phyloP scores from a whole-genome alignment of 2,329 filamentous ascomycete species.

The Colletotrichum sp. region DNA sequence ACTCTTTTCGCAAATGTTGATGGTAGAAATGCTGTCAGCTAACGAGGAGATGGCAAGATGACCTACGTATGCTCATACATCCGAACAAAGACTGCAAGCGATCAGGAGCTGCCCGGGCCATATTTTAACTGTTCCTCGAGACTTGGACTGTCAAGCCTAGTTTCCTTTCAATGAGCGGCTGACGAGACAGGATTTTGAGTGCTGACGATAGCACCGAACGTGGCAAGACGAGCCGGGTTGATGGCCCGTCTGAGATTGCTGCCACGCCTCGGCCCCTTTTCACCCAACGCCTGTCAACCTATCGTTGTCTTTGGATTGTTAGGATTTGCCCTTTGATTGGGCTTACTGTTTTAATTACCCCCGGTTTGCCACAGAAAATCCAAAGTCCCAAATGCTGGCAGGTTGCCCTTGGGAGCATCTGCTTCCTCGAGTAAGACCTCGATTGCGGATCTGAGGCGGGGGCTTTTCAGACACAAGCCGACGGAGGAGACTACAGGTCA shows the following conservation, averaged over 20 bases:
- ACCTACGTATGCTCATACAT: neutral
- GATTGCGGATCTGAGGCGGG: neutral
- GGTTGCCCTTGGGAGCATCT: neutral
- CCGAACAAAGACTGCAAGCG: neutral
- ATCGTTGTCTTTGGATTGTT: neutral
- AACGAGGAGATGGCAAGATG: neutral
- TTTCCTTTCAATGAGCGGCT: neutral
- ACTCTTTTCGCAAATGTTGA: neutral
- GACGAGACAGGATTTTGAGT: neutral
- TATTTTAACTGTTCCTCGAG: neutral
- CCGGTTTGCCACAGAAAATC: neutral
- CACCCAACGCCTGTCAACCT: neutral
- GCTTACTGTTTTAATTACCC: neutral
- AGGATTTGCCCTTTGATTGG: neutral
- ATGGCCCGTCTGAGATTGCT: neutral
- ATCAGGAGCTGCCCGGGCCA: neutral
- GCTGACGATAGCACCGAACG: conserved; percentile 10
- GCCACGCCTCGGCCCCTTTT: neutral
- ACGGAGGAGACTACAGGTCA: neutral
- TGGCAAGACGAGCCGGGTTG: neutral
- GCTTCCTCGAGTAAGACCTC: neutral
- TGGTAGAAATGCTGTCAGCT: neutral
- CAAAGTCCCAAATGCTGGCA: neutral
- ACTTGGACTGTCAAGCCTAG: neutral
- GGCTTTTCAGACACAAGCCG: neutral